Conservation (phyloP, 768 basidiomycete species). For the Tremella yokohamensis region DNA sequence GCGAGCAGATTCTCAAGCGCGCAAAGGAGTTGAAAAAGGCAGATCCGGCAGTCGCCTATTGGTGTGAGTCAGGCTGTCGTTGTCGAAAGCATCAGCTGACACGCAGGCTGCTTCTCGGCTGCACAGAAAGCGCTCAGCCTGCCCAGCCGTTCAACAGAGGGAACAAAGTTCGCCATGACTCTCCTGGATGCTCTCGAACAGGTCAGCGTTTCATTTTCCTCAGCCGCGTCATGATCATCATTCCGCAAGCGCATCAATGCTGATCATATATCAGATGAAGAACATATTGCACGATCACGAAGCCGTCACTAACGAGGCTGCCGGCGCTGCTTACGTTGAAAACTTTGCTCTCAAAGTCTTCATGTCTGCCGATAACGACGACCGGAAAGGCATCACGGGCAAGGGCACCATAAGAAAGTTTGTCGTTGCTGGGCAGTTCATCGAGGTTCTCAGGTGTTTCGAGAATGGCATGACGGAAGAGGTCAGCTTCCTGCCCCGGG, state of each 20-base stretch:
- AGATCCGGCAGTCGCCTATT: slow-evolving; percentile 87
- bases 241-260: not conserved
- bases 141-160: slow-evolving; percentile 62
- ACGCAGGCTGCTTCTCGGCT: slow-evolving; percentile 80
- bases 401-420: slow-evolving; percentile 93
- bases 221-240: not conserved
- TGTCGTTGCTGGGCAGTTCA: slow-evolving; percentile 87
- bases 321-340: slow-evolving; percentile 83
- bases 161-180: slow-evolving; percentile 65
- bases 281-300: slow-evolving; percentile 68
- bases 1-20: slow-evolving; percentile 78
- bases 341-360: slow-evolving; percentile 94
- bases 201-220: slow-evolving; percentile 42
- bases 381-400: slow-evolving; percentile 70
- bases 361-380: slow-evolving; percentile 81
- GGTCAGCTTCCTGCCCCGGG: slow-evolving; percentile 24
- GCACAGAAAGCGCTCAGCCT: slow-evolving; percentile 75
- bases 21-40: slow-evolving; percentile 77
- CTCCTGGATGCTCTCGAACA: slow-evolving; percentile 74
- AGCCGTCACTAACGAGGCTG: slow-evolving; percentile 75
- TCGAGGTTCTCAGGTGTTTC: slow-evolving; percentile 69
- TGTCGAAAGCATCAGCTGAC: slow-evolving; percentile 6
- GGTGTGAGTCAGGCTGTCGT: slow-evolving; percentile 64
- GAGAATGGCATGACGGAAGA: slow-evolving; percentile 51
- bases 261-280: slow-evolving; percentile 59